phyloP scores from a whole-genome alignment of 805 yeast genomes.

The Blastobotrys robertii region DNA sequence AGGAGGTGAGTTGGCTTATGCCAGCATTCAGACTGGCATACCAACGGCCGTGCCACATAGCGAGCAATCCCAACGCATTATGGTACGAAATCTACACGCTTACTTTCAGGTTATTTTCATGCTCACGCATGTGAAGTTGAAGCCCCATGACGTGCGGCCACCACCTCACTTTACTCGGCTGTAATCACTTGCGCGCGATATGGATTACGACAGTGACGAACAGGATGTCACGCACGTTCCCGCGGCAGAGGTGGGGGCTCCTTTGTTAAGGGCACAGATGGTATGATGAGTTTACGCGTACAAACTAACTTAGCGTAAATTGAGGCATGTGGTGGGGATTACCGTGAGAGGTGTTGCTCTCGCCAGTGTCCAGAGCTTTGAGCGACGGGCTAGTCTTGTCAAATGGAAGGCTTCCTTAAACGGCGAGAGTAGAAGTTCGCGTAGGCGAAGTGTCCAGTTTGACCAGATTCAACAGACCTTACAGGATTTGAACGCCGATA shows the following conservation, averaged over 20 bases:
- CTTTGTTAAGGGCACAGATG: conserved; percentile 9
- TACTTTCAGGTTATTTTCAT: too few relatives aligned
- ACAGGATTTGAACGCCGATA: conserved; percentile 20
- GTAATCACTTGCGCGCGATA: too few relatives aligned
- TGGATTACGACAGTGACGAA: conserved; percentile 6
- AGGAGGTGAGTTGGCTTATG: too few relatives aligned
- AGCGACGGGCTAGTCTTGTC: not conserved
- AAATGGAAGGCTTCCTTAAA: not conserved
- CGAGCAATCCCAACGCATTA: too few relatives aligned
- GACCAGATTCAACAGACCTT: conserved; percentile 22
- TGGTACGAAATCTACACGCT: too few relatives aligned
- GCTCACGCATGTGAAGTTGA: too few relatives aligned
- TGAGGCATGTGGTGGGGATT: conserved; percentile 14
- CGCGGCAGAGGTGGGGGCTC: conserved; percentile 10
- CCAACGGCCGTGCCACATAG: too few relatives aligned
- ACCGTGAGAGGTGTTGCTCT: conserved; percentile 10
- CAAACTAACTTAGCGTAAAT: conserved; percentile 6
- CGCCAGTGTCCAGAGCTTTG: not conserved
- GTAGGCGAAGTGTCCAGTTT: conserved; percentile 3
- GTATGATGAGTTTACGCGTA: not conserved
- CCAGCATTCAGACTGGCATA: too few relatives aligned
- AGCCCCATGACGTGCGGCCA: too few relatives aligned
- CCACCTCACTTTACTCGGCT: too few relatives aligned
- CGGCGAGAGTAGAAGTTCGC: not conserved
- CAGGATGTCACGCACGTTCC: conserved; percentile 9